These are phyloP conservation scores for Pyricularia grisea DNA, from an alignment of 2,329 filamentous ascomycete species.

Conservation along the genomic window DNA sequence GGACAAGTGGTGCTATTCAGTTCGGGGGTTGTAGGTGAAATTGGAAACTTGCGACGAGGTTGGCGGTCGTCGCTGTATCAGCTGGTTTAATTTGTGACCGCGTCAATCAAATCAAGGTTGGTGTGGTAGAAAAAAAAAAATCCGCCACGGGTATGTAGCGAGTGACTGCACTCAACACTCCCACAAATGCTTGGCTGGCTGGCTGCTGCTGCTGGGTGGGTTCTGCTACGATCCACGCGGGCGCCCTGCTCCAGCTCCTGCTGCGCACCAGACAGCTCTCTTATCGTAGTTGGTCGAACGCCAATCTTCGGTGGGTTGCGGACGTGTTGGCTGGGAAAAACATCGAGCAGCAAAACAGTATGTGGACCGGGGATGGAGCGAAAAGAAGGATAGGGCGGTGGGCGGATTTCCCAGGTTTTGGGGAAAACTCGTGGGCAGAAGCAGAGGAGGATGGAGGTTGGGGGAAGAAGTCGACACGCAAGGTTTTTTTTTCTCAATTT, in stretches of 20 bases:
- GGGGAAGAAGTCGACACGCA: conserved; percentile 6
- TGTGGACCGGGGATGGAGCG: neutral
- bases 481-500: conserved; percentile 1
- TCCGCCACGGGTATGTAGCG: neutral
- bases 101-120: neutral
- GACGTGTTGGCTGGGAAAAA: neutral
- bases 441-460: conserved; percentile 10
- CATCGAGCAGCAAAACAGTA: neutral
- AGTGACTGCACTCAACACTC: conserved; percentile 4
- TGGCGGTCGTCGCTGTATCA: neutral
- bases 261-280: conserved; percentile 1
- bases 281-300: neutral
- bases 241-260: neutral
- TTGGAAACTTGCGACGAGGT: neutral
- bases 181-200: conserved; percentile 2
- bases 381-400: neutral
- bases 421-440: neutral
- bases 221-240: conserved; percentile 1
- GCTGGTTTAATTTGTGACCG: neutral
- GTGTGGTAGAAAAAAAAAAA: neutral
- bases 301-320: neutral
- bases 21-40: neutral
- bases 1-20: neutral
- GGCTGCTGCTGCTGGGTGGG: neutral
- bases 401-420: neutral